Base-by-base conservation (phyloP, 2,329 filamentous ascomycete genomes). In the Hortaea sp. region DNA sequence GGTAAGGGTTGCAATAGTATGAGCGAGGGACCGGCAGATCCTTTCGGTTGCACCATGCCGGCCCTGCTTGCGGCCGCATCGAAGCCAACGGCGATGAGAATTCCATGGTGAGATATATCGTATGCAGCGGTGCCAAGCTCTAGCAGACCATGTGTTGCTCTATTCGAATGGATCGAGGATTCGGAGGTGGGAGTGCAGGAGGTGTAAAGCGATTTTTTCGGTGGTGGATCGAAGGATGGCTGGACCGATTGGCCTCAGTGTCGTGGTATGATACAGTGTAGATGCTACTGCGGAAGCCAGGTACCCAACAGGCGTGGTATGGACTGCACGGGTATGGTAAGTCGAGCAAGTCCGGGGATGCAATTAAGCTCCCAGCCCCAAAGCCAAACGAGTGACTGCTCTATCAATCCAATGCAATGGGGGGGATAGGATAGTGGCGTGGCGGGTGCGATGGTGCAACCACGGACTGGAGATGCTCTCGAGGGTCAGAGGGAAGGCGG, bases 11-110 rank as follows among this genome's bases (percentile, higher is more conserved):
- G 57, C 76, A 77, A 20, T 20, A 20, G 35, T 76, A 65, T 32
- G 72, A 63, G 58, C 71, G 76, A 43, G 73, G 72, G n/a, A 69
- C 63, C 7, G 75, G 69, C 50, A 75, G 64, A 58, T 81, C 77
- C 49, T 55, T 61, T 29, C 72, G 66, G 56, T 75, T 78, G 46
- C 71, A 82, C 78, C 89, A 79, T 60, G 75, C 66, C 57, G 79
- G 72, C 68, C 76, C 70, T 69, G 78, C 75, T 39, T 76, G 74
- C 48, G 83, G 87, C 72, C 88, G 88, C 82, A 97, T 85, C 47
- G 90, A 88, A 67, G 90, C 90, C 63, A 97, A 72, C 41, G 92
- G 92, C 59, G 92, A 97, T 39, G 90, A 95, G 54, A 85, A 83
- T 70, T 95, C 88, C 88, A 97, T 95, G 62, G 42, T 62, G 54